These are phyloP conservation scores for Hericium erinaceus DNA, from an alignment of 768 basidiomycete genomes.

Conservation along the genomic window DNA sequence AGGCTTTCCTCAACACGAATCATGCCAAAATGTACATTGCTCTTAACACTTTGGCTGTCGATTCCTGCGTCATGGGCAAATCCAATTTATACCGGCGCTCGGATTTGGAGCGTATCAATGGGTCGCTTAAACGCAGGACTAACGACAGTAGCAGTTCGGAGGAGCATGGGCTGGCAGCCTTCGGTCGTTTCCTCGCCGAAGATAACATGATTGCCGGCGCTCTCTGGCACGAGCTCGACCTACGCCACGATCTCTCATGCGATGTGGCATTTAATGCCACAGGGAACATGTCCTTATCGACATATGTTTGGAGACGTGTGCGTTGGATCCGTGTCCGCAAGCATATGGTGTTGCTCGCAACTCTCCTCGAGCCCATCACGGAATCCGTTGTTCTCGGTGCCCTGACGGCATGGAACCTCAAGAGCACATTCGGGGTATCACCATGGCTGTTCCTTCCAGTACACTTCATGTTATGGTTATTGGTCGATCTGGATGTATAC, in stretches of 20 bases:
- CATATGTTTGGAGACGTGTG: slow-evolving; percentile 82
- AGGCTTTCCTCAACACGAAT: slow-evolving; percentile 92
- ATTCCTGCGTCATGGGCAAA: slow-evolving; percentile 96
- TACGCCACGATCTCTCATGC: slow-evolving; percentile 83
- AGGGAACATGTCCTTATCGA: slow-evolving; percentile 76
- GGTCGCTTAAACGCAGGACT: slow-evolving; percentile 40
- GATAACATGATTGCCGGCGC: slow-evolving; percentile 95
- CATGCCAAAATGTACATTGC: slow-evolving; percentile 98
- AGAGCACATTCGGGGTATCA: slow-evolving; percentile 41
- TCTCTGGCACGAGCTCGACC: slow-evolving; percentile 87
- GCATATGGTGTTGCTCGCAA: slow-evolving; percentile 83
- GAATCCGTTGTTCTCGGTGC: slow-evolving; percentile 69
- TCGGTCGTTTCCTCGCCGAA: slow-evolving; percentile 87
- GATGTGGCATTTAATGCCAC: slow-evolving; percentile 87
- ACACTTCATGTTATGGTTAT: slow-evolving; percentile 64
- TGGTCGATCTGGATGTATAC: slow-evolving; percentile 77
- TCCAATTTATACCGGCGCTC: slow-evolving; percentile 90
- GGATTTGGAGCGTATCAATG: slow-evolving; percentile 71
- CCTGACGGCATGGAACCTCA: slow-evolving; percentile 49
- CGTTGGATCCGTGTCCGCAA: slow-evolving; percentile 98
- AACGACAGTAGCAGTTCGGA: slow-evolving; percentile 16
- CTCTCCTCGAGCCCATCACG: slow-evolving; percentile 85
- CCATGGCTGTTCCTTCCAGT: slow-evolving; percentile 43
- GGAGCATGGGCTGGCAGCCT: slow-evolving; percentile 60
- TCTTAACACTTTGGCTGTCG: slow-evolving; percentile 79